Percentiles rank a stretch among this genome's conserved stretches.
phyloP scores from a whole-genome alignment of 495 filamentous ascomycete genomes.

The Xylaria scruposa region DNA sequence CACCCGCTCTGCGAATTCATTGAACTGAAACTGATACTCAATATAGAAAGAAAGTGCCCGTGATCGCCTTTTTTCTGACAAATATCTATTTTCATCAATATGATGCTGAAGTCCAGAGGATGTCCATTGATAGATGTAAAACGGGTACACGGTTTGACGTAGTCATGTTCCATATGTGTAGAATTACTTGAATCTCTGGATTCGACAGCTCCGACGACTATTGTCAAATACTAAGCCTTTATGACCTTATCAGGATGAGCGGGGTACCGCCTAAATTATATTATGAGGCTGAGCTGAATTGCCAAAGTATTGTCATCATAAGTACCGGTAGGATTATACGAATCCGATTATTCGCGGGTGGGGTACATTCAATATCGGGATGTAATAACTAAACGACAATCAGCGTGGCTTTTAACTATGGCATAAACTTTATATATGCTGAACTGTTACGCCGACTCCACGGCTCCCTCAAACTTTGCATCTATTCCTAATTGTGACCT shows the following conservation, averaged over 20 bases:
- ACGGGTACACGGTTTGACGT: not conserved
- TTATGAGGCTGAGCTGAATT: not conserved
- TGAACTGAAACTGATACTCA: not conserved
- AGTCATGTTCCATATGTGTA: not conserved
- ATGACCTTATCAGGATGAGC: not conserved
- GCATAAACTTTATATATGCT: not conserved
- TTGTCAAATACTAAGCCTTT: not conserved
- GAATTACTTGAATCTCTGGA: not conserved
- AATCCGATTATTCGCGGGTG: not conserved
- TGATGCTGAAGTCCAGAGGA: not conserved
- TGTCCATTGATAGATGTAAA: not conserved
- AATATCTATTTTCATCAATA: not conserved
- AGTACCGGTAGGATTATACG: not conserved
- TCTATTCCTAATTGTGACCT: not conserved
- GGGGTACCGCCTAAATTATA: not conserved
- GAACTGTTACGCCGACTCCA: not conserved
- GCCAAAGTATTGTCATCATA: not conserved
- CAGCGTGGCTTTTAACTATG: not conserved
- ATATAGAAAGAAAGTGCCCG: not conserved
- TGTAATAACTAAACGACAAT: not conserved
- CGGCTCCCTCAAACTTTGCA: not conserved
- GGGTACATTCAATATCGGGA: not conserved
- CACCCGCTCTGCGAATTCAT: not conserved
- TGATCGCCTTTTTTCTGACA: not conserved
- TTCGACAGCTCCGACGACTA: not conserved